A percentile compares a stretch with the other conserved stretches of the same genome.
phyloP scores from a whole-genome alignment of 805 yeast species.

The Sugiyamaella marilandica region DNA sequence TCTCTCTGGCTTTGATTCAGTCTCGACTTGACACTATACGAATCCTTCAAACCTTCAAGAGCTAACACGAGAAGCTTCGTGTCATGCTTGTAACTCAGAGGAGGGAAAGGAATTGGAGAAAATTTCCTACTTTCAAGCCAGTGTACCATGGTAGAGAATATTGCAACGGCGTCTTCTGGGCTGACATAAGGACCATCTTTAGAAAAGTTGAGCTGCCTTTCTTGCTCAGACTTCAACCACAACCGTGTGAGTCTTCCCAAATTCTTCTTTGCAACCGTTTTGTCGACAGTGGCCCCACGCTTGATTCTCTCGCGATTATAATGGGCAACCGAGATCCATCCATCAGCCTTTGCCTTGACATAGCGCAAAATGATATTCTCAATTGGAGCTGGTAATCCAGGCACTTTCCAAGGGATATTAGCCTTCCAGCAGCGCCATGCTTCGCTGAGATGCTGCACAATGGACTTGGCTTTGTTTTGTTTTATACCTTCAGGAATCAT shows the following conservation, averaged over 20 bases:
- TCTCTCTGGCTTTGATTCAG: conserved; percentile 85
- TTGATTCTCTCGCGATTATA: conserved; percentile 84
- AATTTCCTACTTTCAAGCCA: conserved; percentile 87
- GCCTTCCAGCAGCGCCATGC: conserved; percentile 99
- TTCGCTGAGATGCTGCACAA: conserved; percentile 89
- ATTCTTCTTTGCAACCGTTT: conserved; percentile 89
- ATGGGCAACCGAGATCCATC: conserved; percentile 93
- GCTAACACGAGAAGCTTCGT: conserved; percentile 87
- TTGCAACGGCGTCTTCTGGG: conserved; percentile 82
- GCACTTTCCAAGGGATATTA: conserved; percentile 95
- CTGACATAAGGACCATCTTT: conserved; percentile 83
- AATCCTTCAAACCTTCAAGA: conserved; percentile 78
- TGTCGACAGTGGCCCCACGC: conserved; percentile 89
- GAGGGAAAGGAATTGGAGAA: conserved; percentile 90
- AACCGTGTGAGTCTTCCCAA: conserved; percentile 85
- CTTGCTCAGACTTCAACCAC: conserved; percentile 91
- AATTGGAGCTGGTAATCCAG: conserved; percentile 90
- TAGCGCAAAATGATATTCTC: conserved; percentile 83
- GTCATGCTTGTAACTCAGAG: conserved; percentile 85
- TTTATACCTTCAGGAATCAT: conserved; percentile 95
- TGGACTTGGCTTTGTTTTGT: conserved; percentile 78
- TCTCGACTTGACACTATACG: conserved; percentile 68
- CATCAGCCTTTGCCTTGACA: conserved; percentile 92
- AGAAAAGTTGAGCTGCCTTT: conserved; percentile 72
- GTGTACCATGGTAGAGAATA: conserved; percentile 80